phyloP scores from a whole-genome alignment of 2,329 filamentous ascomycete species.

The Conoideocrella luteorostrata region DNA sequence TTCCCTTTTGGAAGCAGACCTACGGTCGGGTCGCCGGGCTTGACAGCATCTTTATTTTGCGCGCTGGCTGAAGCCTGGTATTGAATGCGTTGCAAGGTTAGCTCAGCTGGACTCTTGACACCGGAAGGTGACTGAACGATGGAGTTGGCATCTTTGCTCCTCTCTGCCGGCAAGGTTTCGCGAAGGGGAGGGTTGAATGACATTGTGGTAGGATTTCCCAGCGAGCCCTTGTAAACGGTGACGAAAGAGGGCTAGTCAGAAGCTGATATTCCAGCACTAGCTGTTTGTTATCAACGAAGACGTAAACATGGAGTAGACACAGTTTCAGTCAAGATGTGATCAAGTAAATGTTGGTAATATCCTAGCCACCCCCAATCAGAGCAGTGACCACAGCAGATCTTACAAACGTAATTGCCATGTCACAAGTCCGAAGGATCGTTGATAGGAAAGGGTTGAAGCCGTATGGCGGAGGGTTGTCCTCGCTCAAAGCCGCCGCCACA shows the following conservation, averaged over 20 bases:
- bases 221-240: not conserved
- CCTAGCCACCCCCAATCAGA: not conserved
- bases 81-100: constrained; percentile 57
- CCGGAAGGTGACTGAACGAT: constrained; percentile 23
- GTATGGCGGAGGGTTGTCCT: constrained; percentile 4
- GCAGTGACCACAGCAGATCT: not conserved
- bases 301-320: too few species aligned
- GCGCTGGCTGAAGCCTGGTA: constrained; percentile 53
- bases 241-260: not conserved
- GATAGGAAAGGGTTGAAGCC: constrained; percentile 5
- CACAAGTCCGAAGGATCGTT: constrained; percentile 1
- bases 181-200: constrained; percentile 26
- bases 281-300: not conserved
- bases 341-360: not conserved
- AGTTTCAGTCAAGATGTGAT: too few species aligned
- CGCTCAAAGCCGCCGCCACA: constrained; percentile 10
- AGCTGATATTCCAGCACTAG: not conserved
- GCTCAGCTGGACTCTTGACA: constrained; percentile 49
- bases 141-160: constrained; percentile 20
- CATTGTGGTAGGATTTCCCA: constrained; percentile 16
- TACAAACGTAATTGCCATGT: constrained; percentile 1
- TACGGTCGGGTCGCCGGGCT: constrained; percentile 36
- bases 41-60: constrained; percentile 42
- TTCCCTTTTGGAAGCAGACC: constrained; percentile 56
- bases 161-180: constrained; percentile 16